These are phyloP conservation scores for Cutaneotrichosporon sp. DNA, from an alignment of 1,284 basidiomycete species.

Conservation along the genomic window DNA sequence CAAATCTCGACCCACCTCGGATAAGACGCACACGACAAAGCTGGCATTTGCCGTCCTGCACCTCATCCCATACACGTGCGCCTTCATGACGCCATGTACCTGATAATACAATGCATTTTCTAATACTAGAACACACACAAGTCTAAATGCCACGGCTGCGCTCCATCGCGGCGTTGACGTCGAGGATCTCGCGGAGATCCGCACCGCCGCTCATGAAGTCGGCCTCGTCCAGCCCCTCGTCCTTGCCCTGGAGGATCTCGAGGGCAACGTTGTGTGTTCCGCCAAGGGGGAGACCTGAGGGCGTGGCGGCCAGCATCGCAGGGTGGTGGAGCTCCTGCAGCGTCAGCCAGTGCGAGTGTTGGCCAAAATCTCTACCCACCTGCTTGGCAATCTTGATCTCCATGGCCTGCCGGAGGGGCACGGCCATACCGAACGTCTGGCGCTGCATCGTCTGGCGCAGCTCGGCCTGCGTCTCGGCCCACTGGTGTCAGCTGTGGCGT, in stretches of 20 bases:
- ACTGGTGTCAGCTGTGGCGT: conserved; percentile 53
- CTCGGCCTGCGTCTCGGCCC: conserved; percentile 88
- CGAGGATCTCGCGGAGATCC: conserved; percentile 33
- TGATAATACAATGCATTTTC: conserved; percentile 27
- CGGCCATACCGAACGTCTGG: conserved; percentile 77
- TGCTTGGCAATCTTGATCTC: conserved; percentile 78
- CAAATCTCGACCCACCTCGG: background rate
- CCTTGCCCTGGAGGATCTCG: conserved; percentile 85
- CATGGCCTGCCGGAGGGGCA: conserved; percentile 85
- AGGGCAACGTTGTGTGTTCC: conserved; percentile 67
- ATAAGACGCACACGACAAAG: too few relatives aligned
- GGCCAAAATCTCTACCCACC: conserved; percentile 52
- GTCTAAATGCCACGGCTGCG: conserved; percentile 39
- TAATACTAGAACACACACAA: too few relatives aligned
- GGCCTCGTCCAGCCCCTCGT: conserved; percentile 67
- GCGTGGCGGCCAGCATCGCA: conserved; percentile 30
- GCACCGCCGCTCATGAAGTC: conserved; percentile 59
- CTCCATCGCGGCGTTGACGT: conserved; percentile 42
- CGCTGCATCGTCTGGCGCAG: conserved; percentile 79
- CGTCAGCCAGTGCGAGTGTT: background rate
- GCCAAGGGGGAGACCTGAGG: conserved; percentile 42
- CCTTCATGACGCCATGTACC: background rate
- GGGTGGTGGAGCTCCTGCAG: conserved; percentile 39
- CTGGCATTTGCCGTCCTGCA: background rate
- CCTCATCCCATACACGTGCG: background rate